phyloP scores from a whole-genome alignment of 75 land plant species.

The Sequoia sempervirens region DNA sequence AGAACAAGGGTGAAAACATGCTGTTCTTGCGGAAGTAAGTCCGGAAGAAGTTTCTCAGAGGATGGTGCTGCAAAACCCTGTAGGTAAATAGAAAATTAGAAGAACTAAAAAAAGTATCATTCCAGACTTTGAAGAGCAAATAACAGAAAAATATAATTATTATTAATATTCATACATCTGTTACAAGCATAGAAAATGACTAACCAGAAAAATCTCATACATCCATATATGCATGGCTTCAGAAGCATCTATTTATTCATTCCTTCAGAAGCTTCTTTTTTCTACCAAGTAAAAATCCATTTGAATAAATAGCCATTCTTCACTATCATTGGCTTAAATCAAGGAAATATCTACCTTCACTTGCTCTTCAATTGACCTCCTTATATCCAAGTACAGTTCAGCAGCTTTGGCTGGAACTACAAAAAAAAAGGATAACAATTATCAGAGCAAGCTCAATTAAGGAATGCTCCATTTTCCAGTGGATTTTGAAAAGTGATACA shows the following conservation, averaged over 20 bases:
- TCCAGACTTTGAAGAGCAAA: not conserved
- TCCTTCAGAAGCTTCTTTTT: not conserved
- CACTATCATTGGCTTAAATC: not conserved
- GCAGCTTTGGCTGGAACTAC: constrained; percentile 65
- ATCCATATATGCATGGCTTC: not conserved
- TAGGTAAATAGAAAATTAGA: not conserved
- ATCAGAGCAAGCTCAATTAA: not conserved
- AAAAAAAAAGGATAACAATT: not conserved
- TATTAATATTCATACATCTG: not conserved
- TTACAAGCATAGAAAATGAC: not conserved
- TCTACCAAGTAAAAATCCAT: not conserved
- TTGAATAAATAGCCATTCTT: not conserved
- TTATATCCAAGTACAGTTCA: constrained; percentile 73
- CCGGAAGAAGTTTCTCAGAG: constrained; percentile 92
- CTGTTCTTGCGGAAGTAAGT: constrained; percentile 76
- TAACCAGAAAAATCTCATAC: not conserved
- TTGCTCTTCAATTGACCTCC: constrained; percentile 76
- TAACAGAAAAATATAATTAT: not conserved
- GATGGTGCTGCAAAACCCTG: constrained; percentile 92
- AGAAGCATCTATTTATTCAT: not conserved
- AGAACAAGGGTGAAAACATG: constrained; percentile 90
- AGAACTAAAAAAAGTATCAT: not conserved
- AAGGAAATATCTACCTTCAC: constrained; percentile 45
- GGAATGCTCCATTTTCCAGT: not conserved
- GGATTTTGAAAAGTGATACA: not conserved